phyloP scores from a whole-genome alignment of 1,284 basidiomycete genomes.

The Ustilago lituana region DNA sequence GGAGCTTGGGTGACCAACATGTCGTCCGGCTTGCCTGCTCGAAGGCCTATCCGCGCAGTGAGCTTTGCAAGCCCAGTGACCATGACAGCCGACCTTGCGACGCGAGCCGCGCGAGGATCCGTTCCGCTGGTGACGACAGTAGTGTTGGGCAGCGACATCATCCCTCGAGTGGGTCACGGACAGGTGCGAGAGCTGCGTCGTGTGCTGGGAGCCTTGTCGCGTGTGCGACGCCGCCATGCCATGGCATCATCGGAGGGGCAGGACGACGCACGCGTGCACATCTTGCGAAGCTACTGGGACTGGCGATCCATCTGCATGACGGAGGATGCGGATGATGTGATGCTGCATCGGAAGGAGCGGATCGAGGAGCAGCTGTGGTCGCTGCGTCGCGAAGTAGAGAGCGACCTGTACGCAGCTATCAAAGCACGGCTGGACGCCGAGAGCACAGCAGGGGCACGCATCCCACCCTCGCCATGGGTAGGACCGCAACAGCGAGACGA shows the following conservation, averaged over 20 bases:
- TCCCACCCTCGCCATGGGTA: slow-evolving; percentile 62
- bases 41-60: slow-evolving; percentile 59
- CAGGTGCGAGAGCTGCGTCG: slow-evolving; percentile 65
- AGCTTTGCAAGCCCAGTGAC: slow-evolving; percentile 65
- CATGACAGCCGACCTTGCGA: slow-evolving; percentile 56
- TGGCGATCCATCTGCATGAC: slow-evolving; percentile 55
- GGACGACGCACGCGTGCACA: slow-evolving; percentile 56
- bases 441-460: slow-evolving; percentile 11
- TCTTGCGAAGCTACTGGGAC: slow-evolving; percentile 60
- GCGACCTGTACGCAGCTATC: slow-evolving; percentile 61
- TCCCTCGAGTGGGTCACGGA: slow-evolving; percentile 63
- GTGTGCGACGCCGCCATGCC: slow-evolving; percentile 58
- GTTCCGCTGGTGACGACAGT: slow-evolving; percentile 61
- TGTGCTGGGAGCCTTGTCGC: slow-evolving; percentile 61
- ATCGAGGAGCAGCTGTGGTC: slow-evolving; percentile 63
- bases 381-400: slow-evolving; percentile 63
- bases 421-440: slow-evolving; percentile 49
- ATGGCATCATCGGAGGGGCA: slow-evolving; percentile 37
- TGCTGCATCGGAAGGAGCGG: slow-evolving; percentile 54
- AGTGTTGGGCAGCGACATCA: slow-evolving; percentile 61
- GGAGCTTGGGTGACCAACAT: slow-evolving; percentile 60
- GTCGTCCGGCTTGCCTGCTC: slow-evolving; percentile 55
- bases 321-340: slow-evolving; percentile 51
- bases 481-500: slow-evolving; percentile 42
- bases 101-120: slow-evolving; percentile 50